phyloP scores from a whole-genome alignment of 2,329 filamentous ascomycete genomes.

The Alternaria hordeiaustralica region DNA sequence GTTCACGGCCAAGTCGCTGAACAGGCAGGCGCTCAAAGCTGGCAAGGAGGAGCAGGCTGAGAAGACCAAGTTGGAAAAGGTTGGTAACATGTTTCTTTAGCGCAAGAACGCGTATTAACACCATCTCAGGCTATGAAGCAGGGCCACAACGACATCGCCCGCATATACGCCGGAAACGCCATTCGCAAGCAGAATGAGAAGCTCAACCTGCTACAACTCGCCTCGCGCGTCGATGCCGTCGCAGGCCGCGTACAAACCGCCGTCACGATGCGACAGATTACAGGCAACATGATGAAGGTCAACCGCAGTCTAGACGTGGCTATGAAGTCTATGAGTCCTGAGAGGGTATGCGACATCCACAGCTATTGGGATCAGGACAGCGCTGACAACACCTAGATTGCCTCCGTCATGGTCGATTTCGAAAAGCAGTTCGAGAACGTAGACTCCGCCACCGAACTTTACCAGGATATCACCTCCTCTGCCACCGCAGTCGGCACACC shows the following conservation, averaged over 20 bases:
- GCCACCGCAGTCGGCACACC: conserved; percentile 76
- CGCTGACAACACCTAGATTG: conserved; percentile 57
- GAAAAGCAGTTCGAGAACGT: conserved; percentile 63
- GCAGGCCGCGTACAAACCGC: conserved; percentile 67
- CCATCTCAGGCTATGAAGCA: conserved; percentile 63
- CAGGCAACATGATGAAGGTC: conserved; percentile 67
- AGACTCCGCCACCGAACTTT: conserved; percentile 68
- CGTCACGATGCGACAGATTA: conserved; percentile 67
- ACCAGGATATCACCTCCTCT: conserved; percentile 83
- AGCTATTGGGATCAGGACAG: background rate
- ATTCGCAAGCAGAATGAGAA: conserved; percentile 70
- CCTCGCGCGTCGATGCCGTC: conserved; percentile 66
- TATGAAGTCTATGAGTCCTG: conserved; percentile 69
- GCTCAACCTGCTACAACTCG: conserved; percentile 64
- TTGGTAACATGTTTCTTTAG: conserved; percentile 20
- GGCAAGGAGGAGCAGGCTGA: conserved; percentile 67
- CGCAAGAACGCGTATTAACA: background rate
- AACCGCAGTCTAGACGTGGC: conserved; percentile 67
- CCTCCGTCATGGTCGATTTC: conserved; percentile 70
- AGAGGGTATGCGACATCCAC: conserved; percentile 56
- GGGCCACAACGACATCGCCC: conserved; percentile 66
- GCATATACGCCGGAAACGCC: conserved; percentile 68
- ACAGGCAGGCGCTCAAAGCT: conserved; percentile 66
- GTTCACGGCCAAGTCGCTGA: conserved; percentile 70
- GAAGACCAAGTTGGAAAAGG: conserved; percentile 68